These are phyloP conservation scores for Colletotrichum sp. DNA, from an alignment of 2,329 filamentous ascomycete genomes.

Conservation along the genomic window DNA sequence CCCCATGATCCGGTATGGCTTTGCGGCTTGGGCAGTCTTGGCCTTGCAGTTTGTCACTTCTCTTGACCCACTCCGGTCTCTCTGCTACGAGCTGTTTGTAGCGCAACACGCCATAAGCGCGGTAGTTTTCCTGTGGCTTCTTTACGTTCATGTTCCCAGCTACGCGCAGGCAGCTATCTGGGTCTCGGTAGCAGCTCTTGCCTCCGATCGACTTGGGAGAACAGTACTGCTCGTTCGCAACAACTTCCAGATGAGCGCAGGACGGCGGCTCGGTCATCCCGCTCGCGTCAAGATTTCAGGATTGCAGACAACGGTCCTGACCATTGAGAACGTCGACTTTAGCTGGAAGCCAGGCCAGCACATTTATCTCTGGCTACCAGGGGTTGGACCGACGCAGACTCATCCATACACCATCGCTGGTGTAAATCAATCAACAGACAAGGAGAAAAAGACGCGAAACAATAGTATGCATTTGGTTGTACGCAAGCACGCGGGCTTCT, in stretches of 20 bases:
- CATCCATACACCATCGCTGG: constrained; percentile 68
- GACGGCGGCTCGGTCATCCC: constrained; percentile 55
- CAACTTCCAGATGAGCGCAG: constrained; percentile 51
- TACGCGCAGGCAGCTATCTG: constrained; percentile 68
- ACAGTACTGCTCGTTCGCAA: constrained; percentile 53
- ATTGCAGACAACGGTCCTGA: constrained; percentile 59
- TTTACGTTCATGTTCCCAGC: constrained; percentile 67
- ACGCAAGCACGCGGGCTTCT: constrained; percentile 61
- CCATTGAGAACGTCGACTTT: constrained; percentile 64
- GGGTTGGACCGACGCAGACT: constrained; percentile 57
- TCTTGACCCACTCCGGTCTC: constrained; percentile 65
- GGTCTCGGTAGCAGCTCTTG: constrained; percentile 67
- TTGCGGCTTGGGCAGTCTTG: constrained; percentile 70
- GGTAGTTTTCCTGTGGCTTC: constrained; percentile 64
- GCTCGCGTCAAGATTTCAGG: constrained; percentile 54
- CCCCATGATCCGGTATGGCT: constrained; percentile 57
- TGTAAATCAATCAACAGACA: constrained; percentile 52
- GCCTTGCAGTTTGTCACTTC: constrained; percentile 71
- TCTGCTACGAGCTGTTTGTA: constrained; percentile 74
- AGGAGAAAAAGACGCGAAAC: constrained; percentile 42
- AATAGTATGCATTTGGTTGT: constrained; percentile 65
- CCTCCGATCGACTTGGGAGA: constrained; percentile 65
- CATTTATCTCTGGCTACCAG: constrained; percentile 65
- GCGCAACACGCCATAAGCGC: constrained; percentile 71
- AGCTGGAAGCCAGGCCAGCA: constrained; percentile 64